Conservation (phyloP, 2,329 filamentous ascomycete genomes). For the Claviceps maximensis region DNA sequence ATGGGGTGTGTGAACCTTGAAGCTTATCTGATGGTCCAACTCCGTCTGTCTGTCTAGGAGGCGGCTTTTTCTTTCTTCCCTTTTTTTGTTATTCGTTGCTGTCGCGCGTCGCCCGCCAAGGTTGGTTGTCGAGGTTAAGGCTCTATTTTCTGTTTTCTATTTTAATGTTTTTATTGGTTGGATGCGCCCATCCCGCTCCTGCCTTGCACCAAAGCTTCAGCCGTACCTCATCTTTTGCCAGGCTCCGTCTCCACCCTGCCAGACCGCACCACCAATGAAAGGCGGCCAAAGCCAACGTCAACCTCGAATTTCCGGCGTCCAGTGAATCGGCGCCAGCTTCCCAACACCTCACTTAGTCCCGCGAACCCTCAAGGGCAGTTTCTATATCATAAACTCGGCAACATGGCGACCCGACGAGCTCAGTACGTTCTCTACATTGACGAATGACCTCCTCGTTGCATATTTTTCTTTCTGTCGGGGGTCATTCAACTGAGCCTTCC, state of each 20-base stretch:
- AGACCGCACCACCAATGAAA: constrained; percentile 22
- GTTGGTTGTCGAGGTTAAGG: not conserved
- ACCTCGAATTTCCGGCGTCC: constrained; percentile 14
- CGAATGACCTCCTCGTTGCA: too few relatives aligned
- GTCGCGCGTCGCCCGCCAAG: constrained; percentile 4
- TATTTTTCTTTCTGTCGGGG: not conserved
- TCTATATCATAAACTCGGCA: constrained; percentile 15
- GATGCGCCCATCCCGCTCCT: too few relatives aligned
- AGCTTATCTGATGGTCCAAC: not conserved
- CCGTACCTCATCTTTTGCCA: constrained; percentile 5
- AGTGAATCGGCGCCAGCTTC: constrained; percentile 7
- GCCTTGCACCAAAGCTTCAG: not conserved
- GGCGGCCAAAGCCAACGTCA: constrained; percentile 26
- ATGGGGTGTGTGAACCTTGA: not conserved
- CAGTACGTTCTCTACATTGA: constrained; percentile 21
- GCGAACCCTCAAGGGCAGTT: constrained; percentile 14
- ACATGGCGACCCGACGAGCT: constrained; percentile 29
- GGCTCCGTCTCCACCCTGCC: constrained; percentile 18
- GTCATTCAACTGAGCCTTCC: too few relatives aligned
- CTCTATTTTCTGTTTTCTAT: not conserved
- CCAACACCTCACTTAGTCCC: constrained; percentile 16
- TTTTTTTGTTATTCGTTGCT: constrained; percentile 2
- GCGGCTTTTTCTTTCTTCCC: not conserved
- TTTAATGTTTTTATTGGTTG: not conserved
- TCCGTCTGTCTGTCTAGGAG: not conserved